Evolutionary conservation across 1,284 basidiomycete genomes (phyloP).

Genomic region (Testicularia cyperi): DNA sequence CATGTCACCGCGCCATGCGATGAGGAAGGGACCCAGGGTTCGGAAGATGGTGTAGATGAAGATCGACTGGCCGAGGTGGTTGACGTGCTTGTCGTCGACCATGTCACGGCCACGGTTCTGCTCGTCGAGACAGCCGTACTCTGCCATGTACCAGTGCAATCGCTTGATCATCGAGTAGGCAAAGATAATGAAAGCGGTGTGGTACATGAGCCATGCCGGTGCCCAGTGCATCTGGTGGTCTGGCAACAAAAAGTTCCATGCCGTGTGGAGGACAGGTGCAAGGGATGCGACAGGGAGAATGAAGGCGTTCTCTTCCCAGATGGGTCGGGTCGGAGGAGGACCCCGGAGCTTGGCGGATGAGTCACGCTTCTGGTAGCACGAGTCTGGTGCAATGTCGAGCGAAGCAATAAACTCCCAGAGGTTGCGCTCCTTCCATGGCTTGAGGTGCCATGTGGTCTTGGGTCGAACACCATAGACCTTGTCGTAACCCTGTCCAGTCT

Average conservation of each 20-base stretch:
- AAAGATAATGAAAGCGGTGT: constrained; percentile 44
- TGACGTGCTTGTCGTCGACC: constrained; percentile 55
- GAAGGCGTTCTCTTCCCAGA: constrained; percentile 48
- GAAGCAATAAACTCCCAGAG: constrained; percentile 51
- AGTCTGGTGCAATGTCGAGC: constrained; percentile 43
- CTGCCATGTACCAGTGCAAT: constrained; percentile 44
- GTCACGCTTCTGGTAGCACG: constrained; percentile 38
- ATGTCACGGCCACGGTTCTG: constrained; percentile 55
- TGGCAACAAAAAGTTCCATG: constrained; percentile 43
- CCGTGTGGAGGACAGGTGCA: constrained; percentile 33
- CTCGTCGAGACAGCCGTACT: constrained; percentile 50
- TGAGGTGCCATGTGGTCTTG: constrained; percentile 55
- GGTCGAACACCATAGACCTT: constrained; percentile 54
- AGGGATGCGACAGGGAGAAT: constrained; percentile 41
- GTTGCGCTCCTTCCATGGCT: constrained; percentile 37
- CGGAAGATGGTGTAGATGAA: constrained; percentile 57
- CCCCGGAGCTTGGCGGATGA: constrained; percentile 31
- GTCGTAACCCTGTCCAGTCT: constrained; percentile 43
- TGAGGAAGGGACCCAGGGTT: constrained; percentile 47
- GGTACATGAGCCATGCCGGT: constrained; percentile 49
- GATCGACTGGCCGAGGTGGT: constrained; percentile 53
- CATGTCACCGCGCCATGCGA: constrained; percentile 53
- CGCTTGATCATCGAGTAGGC: constrained; percentile 43
- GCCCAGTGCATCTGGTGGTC: constrained; percentile 50
- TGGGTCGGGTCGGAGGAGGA: constrained; percentile 42